Evolutionary conservation across 108 stramenopile species (phyloP).

Genomic region (Nitzschia sp.): DNA sequence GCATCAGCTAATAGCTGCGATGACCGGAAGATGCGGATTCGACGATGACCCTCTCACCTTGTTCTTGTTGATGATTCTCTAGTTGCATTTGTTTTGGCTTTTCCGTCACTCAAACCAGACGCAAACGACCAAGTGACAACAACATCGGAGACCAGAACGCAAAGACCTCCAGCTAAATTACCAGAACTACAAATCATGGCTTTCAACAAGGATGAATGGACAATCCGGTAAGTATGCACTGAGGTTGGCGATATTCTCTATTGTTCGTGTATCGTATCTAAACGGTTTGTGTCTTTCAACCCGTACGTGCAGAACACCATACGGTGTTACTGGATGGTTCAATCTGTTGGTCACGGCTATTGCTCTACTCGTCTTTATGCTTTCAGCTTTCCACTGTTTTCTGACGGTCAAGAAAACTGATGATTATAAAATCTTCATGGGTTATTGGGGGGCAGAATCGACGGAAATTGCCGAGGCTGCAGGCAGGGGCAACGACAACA

Average conservation of each 20-base stretch:
- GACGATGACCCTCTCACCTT: no score
- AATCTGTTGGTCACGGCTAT: slow-evolving; percentile 1
- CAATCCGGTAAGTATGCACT: neutral
- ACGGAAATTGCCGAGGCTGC: neutral
- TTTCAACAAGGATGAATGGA: slow-evolving; percentile 18
- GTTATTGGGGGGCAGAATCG: slow-evolving; percentile 16
- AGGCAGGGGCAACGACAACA: slow-evolving; percentile 9
- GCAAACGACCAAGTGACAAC: no score
- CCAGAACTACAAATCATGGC: slow-evolving; percentile 14
- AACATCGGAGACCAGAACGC: no score
- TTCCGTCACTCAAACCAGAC: no score
- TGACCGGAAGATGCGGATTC: no score
- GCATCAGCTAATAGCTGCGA: no score
- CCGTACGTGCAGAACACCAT: slow-evolving; percentile 2
- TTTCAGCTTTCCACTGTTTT: slow-evolving; percentile 14
- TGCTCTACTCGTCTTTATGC: slow-evolving; percentile 7
- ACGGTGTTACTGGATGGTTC: slow-evolving; percentile 9
- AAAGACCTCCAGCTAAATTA: no score
- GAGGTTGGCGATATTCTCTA: no score
- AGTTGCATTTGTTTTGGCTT: no score
- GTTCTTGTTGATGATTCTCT: no score
- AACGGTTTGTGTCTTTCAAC: neutral
- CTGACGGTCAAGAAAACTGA: slow-evolving; percentile 11
- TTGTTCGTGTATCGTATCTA: no score
- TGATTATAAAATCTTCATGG: slow-evolving; percentile 3